These are phyloP conservation scores for Alternaria brassicae DNA, from an alignment of 2,329 filamentous ascomycete species.

Conservation along the genomic window DNA sequence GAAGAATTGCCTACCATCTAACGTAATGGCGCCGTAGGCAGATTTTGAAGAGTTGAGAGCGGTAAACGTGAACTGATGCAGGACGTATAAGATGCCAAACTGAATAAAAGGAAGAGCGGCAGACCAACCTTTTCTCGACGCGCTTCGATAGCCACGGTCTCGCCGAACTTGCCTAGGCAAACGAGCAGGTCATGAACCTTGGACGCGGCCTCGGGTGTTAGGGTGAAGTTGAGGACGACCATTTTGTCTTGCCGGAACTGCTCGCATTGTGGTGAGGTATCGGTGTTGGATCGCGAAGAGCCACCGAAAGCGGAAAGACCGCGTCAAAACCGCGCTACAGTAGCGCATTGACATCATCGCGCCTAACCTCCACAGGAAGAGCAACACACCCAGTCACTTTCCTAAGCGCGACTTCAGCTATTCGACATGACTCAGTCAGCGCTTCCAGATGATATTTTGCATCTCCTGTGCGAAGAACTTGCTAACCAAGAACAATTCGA, in stretches of 20 bases:
- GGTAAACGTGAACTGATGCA: constrained; percentile 68
- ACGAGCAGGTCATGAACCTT: constrained; percentile 75
- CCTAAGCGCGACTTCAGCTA: neutral
- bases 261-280: constrained; percentile 17
- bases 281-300: neutral
- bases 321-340: constrained; percentile 34
- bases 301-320: constrained; percentile 24
- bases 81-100: constrained; percentile 25
- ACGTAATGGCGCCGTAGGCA: constrained; percentile 75
- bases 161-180: constrained; percentile 80
- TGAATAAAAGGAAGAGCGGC: constrained; percentile 18
- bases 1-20: constrained; percentile 74
- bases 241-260: constrained; percentile 37
- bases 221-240: constrained; percentile 70
- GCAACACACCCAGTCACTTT: constrained; percentile 1
- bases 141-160: constrained; percentile 78
- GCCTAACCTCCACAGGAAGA: constrained; percentile 4
- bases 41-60: constrained; percentile 82
- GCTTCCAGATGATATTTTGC: constrained; percentile 66
- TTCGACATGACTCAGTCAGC: constrained; percentile 34
- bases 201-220: constrained; percentile 74
- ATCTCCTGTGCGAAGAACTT: constrained; percentile 67
- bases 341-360: constrained; percentile 23
- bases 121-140: constrained; percentile 67
- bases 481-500: constrained; percentile 63